Base-by-base conservation (phyloP, 257 asterid species). In the Henckelia pumila region DNA sequence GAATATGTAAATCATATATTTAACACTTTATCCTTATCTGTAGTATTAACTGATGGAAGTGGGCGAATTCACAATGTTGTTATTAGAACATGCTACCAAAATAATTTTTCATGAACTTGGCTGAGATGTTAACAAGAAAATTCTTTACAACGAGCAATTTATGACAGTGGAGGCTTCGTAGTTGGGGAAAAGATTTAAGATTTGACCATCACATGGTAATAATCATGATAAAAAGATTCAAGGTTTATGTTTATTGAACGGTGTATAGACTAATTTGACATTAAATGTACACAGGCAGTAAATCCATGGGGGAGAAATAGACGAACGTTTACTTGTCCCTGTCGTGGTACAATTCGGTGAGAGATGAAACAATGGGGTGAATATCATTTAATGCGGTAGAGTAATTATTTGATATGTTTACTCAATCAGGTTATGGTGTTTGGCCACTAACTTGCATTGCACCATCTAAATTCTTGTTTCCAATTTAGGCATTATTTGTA, bases 351-450 rank as follows among this genome's bases (percentile, higher is more conserved):
- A 44, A 7, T 44, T 44, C 16, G 19, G 7, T 44, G 20, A 14
- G 20, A 44, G 20, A 44, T 44, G 19, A 16, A 44, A 16, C 53
- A 14, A 44, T 16, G 53, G 19, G 53, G 0, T 16, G 53, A 44
- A 13, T 20, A 44, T 44, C 7, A 4, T 16, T 11, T 44, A 44
- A 14, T 16, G 53, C 0, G 7, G 50, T 13, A n/a, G 22, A 8
- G 66, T 28, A 56, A 26, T 58, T 30, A 21, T 65, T 63, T 72
- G 35, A 44, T 37, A 3, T 66, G 10, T 35, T 33, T 60, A 32
- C 60, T 53, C 50, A 59, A 10, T 79, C 64, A 64, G 44, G 37
- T 22, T 63, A 33, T 30, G 4, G 26, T 52, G 56, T 60, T 57
- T 56, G 59, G 59, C 44, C 67, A 33, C n/a, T 37, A 30, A 57